A percentile compares a stretch with the other conserved stretches of the same genome.
Evolutionary conservation across 352 stramenopile genomes (phyloP).

Genomic region (Peronospora belbahrii): DNA sequence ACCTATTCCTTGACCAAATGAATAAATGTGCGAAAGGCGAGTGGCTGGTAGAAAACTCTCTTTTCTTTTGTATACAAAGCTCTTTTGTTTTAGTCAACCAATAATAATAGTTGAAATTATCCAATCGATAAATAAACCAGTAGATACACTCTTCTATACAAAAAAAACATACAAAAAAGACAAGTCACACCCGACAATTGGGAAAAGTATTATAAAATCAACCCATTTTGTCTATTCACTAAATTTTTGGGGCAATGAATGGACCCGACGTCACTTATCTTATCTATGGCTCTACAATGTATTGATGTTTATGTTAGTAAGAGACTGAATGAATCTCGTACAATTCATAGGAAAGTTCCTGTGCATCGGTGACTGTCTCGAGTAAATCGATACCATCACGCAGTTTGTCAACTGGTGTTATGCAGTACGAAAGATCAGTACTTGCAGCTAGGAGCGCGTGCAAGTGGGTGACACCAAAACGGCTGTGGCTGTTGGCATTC

Average conservation of each 20-base stretch:
- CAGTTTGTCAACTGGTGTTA: slow-evolving; percentile 59
- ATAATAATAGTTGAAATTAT: too few relatives aligned
- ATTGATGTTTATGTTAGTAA: slow-evolving; percentile 9
- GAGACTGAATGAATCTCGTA: slow-evolving; percentile 63
- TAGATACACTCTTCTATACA: too few relatives aligned
- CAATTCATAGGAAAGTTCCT: slow-evolving; percentile 80
- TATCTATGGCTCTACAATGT: not conserved
- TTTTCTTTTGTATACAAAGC: slow-evolving; percentile 8
- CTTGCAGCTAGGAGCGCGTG: slow-evolving; percentile 53
- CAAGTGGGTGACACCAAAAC: slow-evolving; percentile 72
- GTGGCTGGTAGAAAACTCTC: slow-evolving; percentile 22
- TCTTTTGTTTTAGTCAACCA: not conserved
- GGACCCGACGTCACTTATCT: too few relatives aligned
- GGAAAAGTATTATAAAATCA: too few relatives aligned
- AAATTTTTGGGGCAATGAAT: too few relatives aligned
- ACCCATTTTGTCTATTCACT: too few relatives aligned
- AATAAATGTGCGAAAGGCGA: not conserved
- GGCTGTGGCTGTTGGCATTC: slow-evolving; percentile 82
- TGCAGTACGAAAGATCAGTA: slow-evolving; percentile 52
- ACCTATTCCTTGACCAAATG: not conserved
- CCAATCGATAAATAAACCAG: slow-evolving; percentile 8
- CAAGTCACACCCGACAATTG: too few relatives aligned
- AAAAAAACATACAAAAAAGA: not conserved
- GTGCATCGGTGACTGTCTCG: slow-evolving; percentile 64
- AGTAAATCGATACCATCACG: slow-evolving; percentile 53